Evolutionary conservation across 768 basidiomycete species (phyloP), one percentile per base, ranked within the genome.

Genomic region (Lyophyllum atratum): DNA sequence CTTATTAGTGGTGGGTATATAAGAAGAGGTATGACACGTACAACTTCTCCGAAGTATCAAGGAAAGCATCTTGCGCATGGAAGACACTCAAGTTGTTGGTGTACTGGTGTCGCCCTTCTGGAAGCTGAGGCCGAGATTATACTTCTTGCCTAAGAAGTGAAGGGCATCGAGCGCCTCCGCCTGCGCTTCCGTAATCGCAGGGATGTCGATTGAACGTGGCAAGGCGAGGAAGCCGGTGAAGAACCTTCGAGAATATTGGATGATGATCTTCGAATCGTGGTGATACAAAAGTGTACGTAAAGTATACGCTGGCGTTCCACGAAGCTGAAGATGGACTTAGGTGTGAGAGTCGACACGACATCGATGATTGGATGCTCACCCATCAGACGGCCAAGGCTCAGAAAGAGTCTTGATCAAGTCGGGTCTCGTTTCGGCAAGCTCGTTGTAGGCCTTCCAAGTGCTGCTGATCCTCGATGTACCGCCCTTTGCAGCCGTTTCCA

Each of bases 81-180:
- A 79, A 65, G 49, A 79, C 53, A 2, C 75, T 70, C 50, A 79
- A 59, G 52, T 72, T 77, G 58, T 77, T 79, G 67, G 78, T 76
- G 60, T 78, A 79, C 58, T 79, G 78, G 33, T 78, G 58, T 79
- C 76, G 40, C 76, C 78, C 60, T 78, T 79, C 60, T 76, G 69
- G 67, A 79, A 77, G 49, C 77, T 77, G 49, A 77, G 68, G 7
- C 67, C 73, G 3, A 79, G 66, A 28, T 74, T 72, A 56, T 72
- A 74, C 52, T 76, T 76, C 60, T 77, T 74, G 4, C 74, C 76
- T 14, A 74, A 54, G 59, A 75, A 79, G 49, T 78, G 77, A 24
- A 79, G 56, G 7, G 72, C 73, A 55, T 79, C 78, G 31, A 79
- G 64, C 8, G 78, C 76, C 58, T 79, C 78, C 3, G 76, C 78